Percentiles rank a stretch among this genome's conserved stretches.
These are phyloP conservation scores for Botrytis fragariae DNA, from an alignment of 2,329 filamentous ascomycete genomes.

Conservation along the genomic window DNA sequence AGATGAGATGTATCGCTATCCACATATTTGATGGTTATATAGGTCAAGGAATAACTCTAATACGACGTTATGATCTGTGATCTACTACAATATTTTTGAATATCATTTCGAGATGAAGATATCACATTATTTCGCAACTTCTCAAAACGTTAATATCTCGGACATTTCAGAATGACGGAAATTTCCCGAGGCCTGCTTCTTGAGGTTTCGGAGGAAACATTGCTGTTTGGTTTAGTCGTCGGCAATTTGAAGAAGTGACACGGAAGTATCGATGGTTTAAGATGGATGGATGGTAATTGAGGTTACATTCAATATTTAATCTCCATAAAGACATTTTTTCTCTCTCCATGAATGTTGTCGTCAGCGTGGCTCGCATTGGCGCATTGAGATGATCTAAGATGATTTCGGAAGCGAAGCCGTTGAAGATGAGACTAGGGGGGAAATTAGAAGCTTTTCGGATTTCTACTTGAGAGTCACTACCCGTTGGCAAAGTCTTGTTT, in stretches of 20 bases:
- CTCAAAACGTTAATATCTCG: not conserved
- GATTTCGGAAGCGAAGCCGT: slow-evolving; percentile 12
- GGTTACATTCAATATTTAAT: not conserved
- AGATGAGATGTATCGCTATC: not conserved
- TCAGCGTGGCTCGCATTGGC: slow-evolving; percentile 1
- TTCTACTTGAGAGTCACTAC: slow-evolving; percentile 6
- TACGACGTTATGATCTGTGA: not conserved
- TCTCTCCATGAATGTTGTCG: not conserved
- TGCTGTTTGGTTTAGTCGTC: not conserved
- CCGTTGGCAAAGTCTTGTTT: slow-evolving; percentile 3
- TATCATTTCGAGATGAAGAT: not conserved
- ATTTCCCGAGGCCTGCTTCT: not conserved
- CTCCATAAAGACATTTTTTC: not conserved
- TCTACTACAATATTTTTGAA: not conserved
- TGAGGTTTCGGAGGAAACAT: not conserved
- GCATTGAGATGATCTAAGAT: slow-evolving; percentile 1
- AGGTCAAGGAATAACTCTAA: not conserved
- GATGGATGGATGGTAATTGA: not conserved
- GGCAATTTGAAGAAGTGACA: not conserved
- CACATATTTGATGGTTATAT: not conserved
- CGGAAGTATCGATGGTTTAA: not conserved
- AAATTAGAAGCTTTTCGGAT: not conserved
- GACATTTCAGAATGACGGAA: not conserved
- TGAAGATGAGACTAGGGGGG: slow-evolving; percentile 6
- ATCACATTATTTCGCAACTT: not conserved